Base-by-base conservation (phyloP, 345 rosid genomes). In the Atalantia buxifolia region DNA sequence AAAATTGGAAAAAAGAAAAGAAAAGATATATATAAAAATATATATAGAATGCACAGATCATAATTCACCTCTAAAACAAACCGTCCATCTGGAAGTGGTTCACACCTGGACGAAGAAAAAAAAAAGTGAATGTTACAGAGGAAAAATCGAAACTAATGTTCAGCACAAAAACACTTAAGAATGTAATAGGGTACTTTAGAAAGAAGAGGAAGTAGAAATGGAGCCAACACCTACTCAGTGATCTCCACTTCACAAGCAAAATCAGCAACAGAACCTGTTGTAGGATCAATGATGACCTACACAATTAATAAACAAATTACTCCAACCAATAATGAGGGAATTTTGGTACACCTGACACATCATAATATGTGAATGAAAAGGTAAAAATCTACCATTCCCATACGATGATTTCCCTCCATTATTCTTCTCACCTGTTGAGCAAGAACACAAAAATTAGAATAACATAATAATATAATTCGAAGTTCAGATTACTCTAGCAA, bases 171-270 rank as follows among this genome's bases (percentile, higher is more conserved):
- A 18, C 64, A 24, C 18, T 21, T 7, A 67, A 19, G 14, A 56
- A 62, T 25, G 42, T 35, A 72, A 22, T 9, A 38, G 40, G 25
- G 42, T 21, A 35, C 38, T 4, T 16, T 6, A 10, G 36, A n/a
- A 8, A 56, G 33, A 13, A 4, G 31, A 71, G 38, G 66, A 69
- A 57, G 72, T 71, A n/a, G 60, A 74, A 62, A 30, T 27, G 67
- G 77, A 61, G 5, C 71, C 76, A 81, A 59, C 81, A 84, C 95
- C 63, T 82, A 93, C 99, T 96, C 98, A 40, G 97, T 96, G 76
- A 96, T 92, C 87, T 96, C 99, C 88, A 94, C 98, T 88, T 96
- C 97, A 81, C 99, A 96, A 75, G 95, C 99, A 87, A 85, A 88
- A 82, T 96, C 95, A 76, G 90, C 93, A 22, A 92, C 66, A n/a